Base-by-base conservation (phyloP, 2,329 filamentous ascomycete species). In the Passalora sequoiae region DNA sequence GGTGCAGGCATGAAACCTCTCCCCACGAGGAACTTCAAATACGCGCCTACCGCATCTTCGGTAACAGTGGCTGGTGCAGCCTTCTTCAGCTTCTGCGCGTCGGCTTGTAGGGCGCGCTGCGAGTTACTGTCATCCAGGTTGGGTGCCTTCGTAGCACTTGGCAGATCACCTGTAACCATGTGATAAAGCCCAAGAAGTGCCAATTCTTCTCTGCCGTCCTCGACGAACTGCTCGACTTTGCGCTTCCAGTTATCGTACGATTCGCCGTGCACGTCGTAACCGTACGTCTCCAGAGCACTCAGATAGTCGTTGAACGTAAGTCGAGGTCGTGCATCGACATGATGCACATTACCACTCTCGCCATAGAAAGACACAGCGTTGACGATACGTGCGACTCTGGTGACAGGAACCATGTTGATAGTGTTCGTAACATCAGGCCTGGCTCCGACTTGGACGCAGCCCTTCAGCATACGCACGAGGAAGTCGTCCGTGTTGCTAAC, bases 401-500 rank as follows among this genome's bases (percentile, higher is more conserved):
- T 80, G 19, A 95, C 89, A 0, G 91, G 89, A 0, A 95, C 85
- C 64, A 83, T 80, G 69, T 96, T 97, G 65, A 96, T 80, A 0
- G 87, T 86, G 70, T 95, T 97, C 62, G 74, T 67, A 55, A 96
- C 94, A 54, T 78, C 75, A 1, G 89, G 91, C 0, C 87, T 76
- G 2, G 75, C 73, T 2, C 70, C 70, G 2, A 96, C 73, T 66
- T 97, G 89, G 38, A 94, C 72, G 58, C 88, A 94, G 44, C 88
- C 89, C 69, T 96, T 95, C 44, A 83, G 69, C 68, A 96, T 79
- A 28, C 91, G 80, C 52, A 95, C 77, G 5, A 97, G 69, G 71
- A 96, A 97, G 66, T 96, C 91, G 60, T 97, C 91, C 1, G 82
- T 89, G 64, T 84, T 87, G 62, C 70, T 84, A 50, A 78, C 77